Conservation (phyloP, 2,329 filamentous ascomycete genomes). For the Torrubiellomyces zombiae region DNA sequence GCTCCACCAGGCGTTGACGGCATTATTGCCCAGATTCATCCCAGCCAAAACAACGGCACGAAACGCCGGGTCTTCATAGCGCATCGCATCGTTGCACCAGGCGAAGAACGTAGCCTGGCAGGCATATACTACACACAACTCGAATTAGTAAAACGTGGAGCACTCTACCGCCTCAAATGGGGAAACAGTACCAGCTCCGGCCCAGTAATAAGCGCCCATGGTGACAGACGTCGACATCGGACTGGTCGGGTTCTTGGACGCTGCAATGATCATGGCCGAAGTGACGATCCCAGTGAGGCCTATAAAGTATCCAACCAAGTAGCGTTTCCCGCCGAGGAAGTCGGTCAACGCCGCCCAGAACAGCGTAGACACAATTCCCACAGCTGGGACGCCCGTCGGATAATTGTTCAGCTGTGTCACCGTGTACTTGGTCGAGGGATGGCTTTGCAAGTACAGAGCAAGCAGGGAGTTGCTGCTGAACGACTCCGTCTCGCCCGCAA, state of each 20-base stretch:
- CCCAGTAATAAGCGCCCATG: slow-evolving; percentile 54
- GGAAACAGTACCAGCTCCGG: slow-evolving; percentile 28
- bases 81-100: slow-evolving; percentile 57
- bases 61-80: slow-evolving; percentile 44
- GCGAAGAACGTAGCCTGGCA: slow-evolving; percentile 62
- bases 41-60: slow-evolving; percentile 51
- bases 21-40: slow-evolving; percentile 54
- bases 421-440: slow-evolving; percentile 24
- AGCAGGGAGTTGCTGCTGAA: slow-evolving; percentile 49
- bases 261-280: slow-evolving; percentile 42
- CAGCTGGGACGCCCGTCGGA: slow-evolving; percentile 37
- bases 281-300: slow-evolving; percentile 46
- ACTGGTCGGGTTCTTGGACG: slow-evolving; percentile 22
- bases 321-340: slow-evolving; percentile 43
- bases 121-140: slow-evolving; percentile 42
- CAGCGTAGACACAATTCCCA: slow-evolving; percentile 42
- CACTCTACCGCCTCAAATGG: no score
- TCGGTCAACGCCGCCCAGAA: slow-evolving; percentile 57
- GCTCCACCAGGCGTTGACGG: slow-evolving; percentile 58
- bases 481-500: slow-evolving; percentile 55
- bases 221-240: slow-evolving; percentile 30
- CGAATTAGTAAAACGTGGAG: no score
- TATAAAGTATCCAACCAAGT: slow-evolving; percentile 51
- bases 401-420: slow-evolving; percentile 38
- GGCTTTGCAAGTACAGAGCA: slow-evolving; percentile 30